Percentiles rank a stretch among this genome's conserved stretches.
Evolutionary conservation across 83 land plant species (phyloP).

Genomic region (Thuja plicata): DNA sequence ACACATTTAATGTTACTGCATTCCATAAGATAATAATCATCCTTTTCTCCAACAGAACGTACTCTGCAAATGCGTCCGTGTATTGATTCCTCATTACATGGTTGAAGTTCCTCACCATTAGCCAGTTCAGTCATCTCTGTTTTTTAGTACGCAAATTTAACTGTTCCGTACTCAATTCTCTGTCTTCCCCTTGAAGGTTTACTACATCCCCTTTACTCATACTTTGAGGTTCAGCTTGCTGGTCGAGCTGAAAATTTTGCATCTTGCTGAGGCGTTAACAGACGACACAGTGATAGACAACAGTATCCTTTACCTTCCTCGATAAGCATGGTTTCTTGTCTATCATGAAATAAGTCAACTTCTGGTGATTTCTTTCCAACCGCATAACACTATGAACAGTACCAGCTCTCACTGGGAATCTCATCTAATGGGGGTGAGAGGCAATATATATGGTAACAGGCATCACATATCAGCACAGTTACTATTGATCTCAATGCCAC

Average conservation of each 20-base stretch:
- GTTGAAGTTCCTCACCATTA: neutral
- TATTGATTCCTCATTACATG: neutral
- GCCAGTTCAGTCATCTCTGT: conserved; percentile 24
- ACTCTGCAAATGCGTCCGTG: conserved; percentile 28
- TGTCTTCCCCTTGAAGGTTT: conserved; percentile 20
- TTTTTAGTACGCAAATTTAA: conserved; percentile 14
- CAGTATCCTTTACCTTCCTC: neutral
- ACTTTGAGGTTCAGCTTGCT: neutral
- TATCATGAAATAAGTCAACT: neutral
- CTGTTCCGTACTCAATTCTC: neutral
- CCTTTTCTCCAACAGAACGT: conserved; percentile 27
- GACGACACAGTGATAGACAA: conserved; percentile 12
- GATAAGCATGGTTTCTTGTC: neutral
- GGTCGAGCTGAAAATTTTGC: neutral
- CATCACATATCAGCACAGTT: conserved; percentile 46
- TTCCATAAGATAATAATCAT: conserved; percentile 13
- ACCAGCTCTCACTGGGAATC: conserved; percentile 52
- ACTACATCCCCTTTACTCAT: neutral
- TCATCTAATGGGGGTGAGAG: conserved; percentile 38
- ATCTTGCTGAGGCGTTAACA: conserved; percentile 16
- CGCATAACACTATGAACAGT: conserved; percentile 38
- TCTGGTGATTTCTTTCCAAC: conserved; percentile 23
- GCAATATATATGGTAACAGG: conserved; percentile 57
- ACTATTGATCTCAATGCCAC: neutral
- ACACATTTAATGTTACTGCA: conserved; percentile 45